phyloP scores from a whole-genome alignment of 345 rosid species.

The Hypericum perforatum region DNA sequence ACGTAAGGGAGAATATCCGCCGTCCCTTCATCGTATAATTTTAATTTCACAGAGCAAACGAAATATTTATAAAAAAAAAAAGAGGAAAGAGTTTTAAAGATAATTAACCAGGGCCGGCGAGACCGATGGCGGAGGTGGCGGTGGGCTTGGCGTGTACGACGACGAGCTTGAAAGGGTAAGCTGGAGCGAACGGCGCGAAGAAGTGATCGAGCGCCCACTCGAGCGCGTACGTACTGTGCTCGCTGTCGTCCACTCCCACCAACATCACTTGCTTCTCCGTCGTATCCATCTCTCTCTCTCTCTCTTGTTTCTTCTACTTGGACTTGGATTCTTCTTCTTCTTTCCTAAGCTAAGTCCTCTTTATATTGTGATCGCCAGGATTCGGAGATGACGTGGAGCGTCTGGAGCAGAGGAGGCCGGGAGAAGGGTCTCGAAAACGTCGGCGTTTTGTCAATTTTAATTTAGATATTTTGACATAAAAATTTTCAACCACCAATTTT shows the following conservation, averaged over 20 bases:
- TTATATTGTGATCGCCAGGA: no score
- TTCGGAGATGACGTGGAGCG: no score
- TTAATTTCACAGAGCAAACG: background rate
- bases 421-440: no score
- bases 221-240: conserved; percentile 66
- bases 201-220: conserved; percentile 81
- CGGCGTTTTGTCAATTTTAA: no score
- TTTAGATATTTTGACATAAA: no score
- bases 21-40: conserved; percentile 31
- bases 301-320: no score
- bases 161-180: conserved; percentile 61
- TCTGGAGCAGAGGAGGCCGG: no score
- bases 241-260: conserved; percentile 58
- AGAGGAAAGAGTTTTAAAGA: background rate
- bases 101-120: conserved; percentile 64
- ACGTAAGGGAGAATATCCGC: conserved; percentile 60
- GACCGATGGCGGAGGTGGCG: conserved; percentile 45
- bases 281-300: conserved; percentile 13
- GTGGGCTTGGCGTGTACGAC: conserved; percentile 73
- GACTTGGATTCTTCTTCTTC: no score
- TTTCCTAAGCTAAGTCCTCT: no score
- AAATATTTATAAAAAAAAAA: background rate
- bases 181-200: conserved; percentile 43
- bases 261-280: conserved; percentile 52
- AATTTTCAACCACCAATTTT: no score